These are phyloP conservation scores for Termitomyces heimii DNA, from an alignment of 768 basidiomycete species.

Conservation along the genomic window DNA sequence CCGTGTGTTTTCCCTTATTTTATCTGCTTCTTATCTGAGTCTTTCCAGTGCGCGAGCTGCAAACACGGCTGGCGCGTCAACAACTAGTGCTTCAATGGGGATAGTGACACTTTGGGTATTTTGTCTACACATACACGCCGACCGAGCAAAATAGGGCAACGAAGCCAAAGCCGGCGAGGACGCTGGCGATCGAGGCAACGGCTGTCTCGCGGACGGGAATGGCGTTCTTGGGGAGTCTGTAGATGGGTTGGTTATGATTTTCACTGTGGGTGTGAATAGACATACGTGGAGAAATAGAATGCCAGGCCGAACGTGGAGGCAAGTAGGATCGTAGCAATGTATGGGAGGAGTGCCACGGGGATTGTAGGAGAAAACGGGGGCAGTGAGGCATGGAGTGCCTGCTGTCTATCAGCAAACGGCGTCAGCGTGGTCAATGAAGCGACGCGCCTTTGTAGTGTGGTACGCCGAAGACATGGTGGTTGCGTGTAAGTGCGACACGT, in stretches of 20 bases:
- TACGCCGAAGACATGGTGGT: conserved; percentile 47
- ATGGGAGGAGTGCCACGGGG: conserved; percentile 63
- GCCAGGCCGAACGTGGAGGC: conserved; percentile 73
- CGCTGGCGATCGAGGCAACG: conserved; percentile 67
- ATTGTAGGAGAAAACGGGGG: conserved; percentile 71
- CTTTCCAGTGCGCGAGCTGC: conserved; percentile 62
- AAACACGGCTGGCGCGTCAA: conserved; percentile 81
- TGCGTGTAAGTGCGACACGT: conserved; percentile 16
- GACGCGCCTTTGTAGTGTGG: conserved; percentile 44
- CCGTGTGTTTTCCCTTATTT: conserved; percentile 44
- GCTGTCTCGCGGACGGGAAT: conserved; percentile 58
- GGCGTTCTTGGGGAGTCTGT: conserved; percentile 72
- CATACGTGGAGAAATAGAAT: conserved; percentile 88
- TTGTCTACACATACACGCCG: conserved; percentile 71
- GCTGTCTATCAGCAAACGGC: background rate
- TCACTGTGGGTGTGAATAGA: conserved; percentile 11
- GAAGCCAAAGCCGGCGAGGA: conserved; percentile 83
- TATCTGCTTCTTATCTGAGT: conserved; percentile 3
- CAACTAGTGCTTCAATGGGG: conserved; percentile 38
- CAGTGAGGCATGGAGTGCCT: conserved; percentile 59
- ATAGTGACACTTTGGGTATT: conserved; percentile 6
- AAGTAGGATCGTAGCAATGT: conserved; percentile 69
- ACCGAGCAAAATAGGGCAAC: conserved; percentile 84
- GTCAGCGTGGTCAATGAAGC: conserved; percentile 5
- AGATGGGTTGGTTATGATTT: background rate